Evolutionary conservation across 2,329 filamentous ascomycete species (phyloP).

Genomic region (Reticulascus tulasneorum): DNA sequence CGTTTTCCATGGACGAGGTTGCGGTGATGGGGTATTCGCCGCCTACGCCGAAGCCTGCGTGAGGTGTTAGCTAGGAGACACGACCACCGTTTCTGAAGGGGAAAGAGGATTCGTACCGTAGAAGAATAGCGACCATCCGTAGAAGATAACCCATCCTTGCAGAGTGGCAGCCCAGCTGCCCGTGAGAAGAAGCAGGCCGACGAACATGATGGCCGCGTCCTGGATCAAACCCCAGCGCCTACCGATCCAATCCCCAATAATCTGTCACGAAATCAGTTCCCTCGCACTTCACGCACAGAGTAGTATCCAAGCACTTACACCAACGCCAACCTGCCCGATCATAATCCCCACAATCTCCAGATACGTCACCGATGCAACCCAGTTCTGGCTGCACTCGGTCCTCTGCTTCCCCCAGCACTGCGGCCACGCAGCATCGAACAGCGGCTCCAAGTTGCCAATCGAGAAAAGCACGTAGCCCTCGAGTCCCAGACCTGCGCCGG

Average conservation of each 20-base stretch:
- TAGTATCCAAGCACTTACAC: conserved; percentile 45
- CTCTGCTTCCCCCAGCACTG: conserved; percentile 66
- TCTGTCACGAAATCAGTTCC: conserved; percentile 22
- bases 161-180: conserved; percentile 83
- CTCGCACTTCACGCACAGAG: neutral
- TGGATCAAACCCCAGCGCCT: conserved; percentile 95
- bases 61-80: conserved; percentile 21
- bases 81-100: no score
- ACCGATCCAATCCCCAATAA: conserved; percentile 70
- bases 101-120: conserved; percentile 25
- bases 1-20: conserved; percentile 90
- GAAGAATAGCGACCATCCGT: conserved; percentile 91
- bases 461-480: conserved; percentile 97
- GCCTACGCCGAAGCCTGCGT: conserved; percentile 63
- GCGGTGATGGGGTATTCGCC: conserved; percentile 97
- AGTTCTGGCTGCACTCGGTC: conserved; percentile 68
- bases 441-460: conserved; percentile 84
- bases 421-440: conserved; percentile 73
- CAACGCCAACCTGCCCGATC: conserved; percentile 83
- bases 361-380: conserved; percentile 82
- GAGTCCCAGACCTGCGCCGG: conserved; percentile 84
- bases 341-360: conserved; percentile 95
- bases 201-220: conserved; percentile 88
- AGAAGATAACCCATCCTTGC: conserved; percentile 96
- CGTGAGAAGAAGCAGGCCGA: conserved; percentile 88